phyloP scores from a whole-genome alignment of 176 grass and related monocot genomes.

The Raddia guianensis region DNA sequence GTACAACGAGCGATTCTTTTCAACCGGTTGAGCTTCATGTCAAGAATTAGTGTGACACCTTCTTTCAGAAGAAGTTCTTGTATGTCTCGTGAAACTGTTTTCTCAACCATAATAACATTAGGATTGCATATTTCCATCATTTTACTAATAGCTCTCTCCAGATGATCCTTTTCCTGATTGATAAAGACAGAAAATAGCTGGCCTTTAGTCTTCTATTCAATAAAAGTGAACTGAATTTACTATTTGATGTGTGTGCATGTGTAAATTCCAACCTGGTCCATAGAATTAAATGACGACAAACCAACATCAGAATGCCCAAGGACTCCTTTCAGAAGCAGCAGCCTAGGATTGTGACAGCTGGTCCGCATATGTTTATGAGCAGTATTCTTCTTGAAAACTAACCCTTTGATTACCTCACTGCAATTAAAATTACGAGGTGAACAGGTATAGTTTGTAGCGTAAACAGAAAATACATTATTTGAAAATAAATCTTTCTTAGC shows the following conservation, averaged over 20 bases:
- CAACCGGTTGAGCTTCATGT: conserved; percentile 77
- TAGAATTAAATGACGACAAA: conserved; percentile 85
- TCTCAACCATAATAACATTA: conserved; percentile 89
- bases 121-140: conserved; percentile 77
- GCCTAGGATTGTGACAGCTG: conserved; percentile 78
- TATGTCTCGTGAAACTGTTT: conserved; percentile 80
- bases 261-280: conserved; percentile 66
- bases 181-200: conserved; percentile 29
- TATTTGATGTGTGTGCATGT: background rate
- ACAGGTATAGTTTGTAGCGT: conserved; percentile 19
- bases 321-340: conserved; percentile 79
- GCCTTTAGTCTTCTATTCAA: conserved; percentile 16
- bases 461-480: conserved; percentile 28
- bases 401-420: conserved; percentile 91
- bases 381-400: conserved; percentile 95
- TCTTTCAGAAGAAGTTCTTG: conserved; percentile 74
- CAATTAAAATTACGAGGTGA: conserved; percentile 45
- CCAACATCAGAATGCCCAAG: conserved; percentile 82
- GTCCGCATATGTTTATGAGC: conserved; percentile 96
- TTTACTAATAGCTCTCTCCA: conserved; percentile 65
- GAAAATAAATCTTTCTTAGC: background rate
- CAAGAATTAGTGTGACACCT: conserved; percentile 71
- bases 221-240: background rate
- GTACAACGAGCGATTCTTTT: conserved; percentile 77
- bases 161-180: conserved; percentile 68